Base-by-base conservation (phyloP, 495 filamentous ascomycete genomes). In the Echria macrotheca region DNA sequence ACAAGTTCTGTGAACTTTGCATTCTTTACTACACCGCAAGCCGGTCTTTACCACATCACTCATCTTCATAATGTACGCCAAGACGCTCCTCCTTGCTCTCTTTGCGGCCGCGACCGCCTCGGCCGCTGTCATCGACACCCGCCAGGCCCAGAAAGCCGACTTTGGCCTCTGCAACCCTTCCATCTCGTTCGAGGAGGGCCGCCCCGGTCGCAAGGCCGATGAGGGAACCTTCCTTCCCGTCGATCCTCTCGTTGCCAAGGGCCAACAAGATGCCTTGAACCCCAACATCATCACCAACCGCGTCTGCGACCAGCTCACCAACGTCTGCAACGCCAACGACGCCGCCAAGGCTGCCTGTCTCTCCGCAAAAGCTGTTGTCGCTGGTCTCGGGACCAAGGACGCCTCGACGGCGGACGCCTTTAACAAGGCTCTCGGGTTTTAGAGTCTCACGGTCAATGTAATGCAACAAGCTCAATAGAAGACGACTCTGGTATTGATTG, bases 261-360 rank as follows among this genome's bases (percentile, higher is more conserved):
- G 77, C 17, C 74, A 79, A 64, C 58, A 73, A 53, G 66, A 69
- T 31, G 75, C 75, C 12, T 58, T 79, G 22, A 78, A 80, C 70
- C 75, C 75, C 45, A 71, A 72, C 63, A 82, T 81, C 69, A 81
- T 81, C 67, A 76, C 77, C 63, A 80, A 79, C 69, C 68, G 73
- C 31, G 69, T 81, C 54, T 77, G 76, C 59, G 74, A 80, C 60
- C 76, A 79, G 66, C 69, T 80, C 33, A 70, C 28, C 54, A 73
- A 73, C 57, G 69, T 78, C 14, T 80, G 77, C 64, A 64, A 64
- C 22, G 76, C 76, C 36, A 75, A 75, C 55, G 64, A 65, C 11
- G 77, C 75, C 19, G 77, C 74, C 31, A 60, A 68, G 58, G 55
- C 65, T n/a, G 66, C 68, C 1, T 74, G 70, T 60, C 42, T 47